Percentiles rank a stretch among this genome's conserved stretches.
Conservation (phyloP, 2,329 filamentous ascomycete species). For the Alternaria atra region DNA sequence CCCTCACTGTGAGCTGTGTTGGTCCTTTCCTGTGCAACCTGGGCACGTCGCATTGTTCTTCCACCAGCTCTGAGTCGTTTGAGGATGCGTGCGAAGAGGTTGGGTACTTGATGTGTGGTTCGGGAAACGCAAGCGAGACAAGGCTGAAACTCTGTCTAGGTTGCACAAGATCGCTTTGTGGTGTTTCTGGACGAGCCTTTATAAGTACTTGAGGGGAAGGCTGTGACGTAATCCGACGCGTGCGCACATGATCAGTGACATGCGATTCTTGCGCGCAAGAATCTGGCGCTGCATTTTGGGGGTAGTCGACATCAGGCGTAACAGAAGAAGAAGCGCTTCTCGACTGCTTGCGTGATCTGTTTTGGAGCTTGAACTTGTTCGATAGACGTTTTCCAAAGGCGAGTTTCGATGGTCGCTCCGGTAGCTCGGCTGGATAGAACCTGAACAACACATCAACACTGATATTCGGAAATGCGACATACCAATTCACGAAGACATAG, state of each 20-base stretch:
- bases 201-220: neutral
- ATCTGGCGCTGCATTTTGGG: neutral
- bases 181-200: neutral
- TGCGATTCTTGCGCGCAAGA: neutral
- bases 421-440: constrained; percentile 14
- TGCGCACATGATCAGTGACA: constrained; percentile 7
- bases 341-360: neutral
- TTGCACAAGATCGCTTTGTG: neutral
- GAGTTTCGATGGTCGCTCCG: constrained; percentile 10
- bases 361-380: neutral
- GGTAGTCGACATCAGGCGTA: neutral
- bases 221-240: constrained; percentile 4
- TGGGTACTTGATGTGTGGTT: neutral
- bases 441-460: constrained; percentile 5
- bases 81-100: neutral
- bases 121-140: neutral
- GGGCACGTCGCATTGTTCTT: neutral
- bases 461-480: neutral
- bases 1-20: neutral
- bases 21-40: neutral
- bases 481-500: neutral
- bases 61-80: neutral
- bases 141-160: neutral
- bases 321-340: neutral
- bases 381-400: constrained; percentile 6